Evolutionary conservation across 352 stramenopile species (phyloP), one percentile per base, ranked within the genome.

Genomic region (Lagenidium sp.): DNA sequence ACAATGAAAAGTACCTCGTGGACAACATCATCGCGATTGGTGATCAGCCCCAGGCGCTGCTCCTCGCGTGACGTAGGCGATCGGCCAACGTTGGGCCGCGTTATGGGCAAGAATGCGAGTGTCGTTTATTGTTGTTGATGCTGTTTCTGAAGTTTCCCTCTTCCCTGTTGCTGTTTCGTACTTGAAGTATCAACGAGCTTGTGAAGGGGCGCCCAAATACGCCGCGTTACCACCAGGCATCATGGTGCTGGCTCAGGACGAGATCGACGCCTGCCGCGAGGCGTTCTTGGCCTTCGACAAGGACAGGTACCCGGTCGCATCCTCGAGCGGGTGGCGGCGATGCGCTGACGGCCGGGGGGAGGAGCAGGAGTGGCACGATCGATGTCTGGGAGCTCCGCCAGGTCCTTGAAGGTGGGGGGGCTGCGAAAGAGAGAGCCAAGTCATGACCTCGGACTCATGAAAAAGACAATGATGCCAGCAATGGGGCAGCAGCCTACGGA

Each of bases 401-500:
- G 82, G 78, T 98, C 23, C 71, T 99, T 3, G 95, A 98, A 88
- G 78, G 78, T 91, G 24, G 6, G 35, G 21, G n/a, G 20, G n/a
- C n/a, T 8, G 34, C 7, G 10, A 40, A 10, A 32, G 28, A 32
- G 8, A 8, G 15, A 32, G 28, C n/a, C 19, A 7, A 34, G 15
- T 19, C 15, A 34, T 44, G 24, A n/a, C n/a, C n/a, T n/a, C n/a
- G n/a, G n/a, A n/a, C n/a, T n/a, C n/a, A n/a, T n/a, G n/a, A n/a
- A n/a, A n/a, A n/a, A n/a, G n/a, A n/a, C n/a, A 24, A 28, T 24
- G 35, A 51, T 35, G 6, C 16, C 22, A 85, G 91, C 88, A 12
- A 98, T 98, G 93, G 95, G 94, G 2, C 95, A 98, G 60, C 88
- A 97, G 31, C 94, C 92, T n/a, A 99, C 93, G 0, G 95, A 98